Evolutionary conservation across 805 yeast genomes (phyloP), one percentile per base, ranked within the genome.

Genomic region (Yarrowia osloensis): DNA sequence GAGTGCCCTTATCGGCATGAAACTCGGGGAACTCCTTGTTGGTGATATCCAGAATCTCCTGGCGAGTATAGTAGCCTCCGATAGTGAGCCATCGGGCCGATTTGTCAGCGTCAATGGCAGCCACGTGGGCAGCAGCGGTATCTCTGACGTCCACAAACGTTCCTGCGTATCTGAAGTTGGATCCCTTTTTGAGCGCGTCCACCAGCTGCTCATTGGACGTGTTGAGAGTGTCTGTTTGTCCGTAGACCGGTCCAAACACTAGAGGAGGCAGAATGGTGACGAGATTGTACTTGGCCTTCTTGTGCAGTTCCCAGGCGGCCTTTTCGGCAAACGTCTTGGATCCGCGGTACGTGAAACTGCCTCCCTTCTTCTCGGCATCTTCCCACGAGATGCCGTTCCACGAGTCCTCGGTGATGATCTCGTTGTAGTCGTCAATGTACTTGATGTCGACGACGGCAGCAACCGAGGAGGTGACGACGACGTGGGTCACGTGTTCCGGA

Each of bases 301-400:
- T 74, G 17, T 78, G 68, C 70, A 85, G 85, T 0, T 84, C 81
- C 85, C 89, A 84, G 22, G 85, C 85, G 1, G 86, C 82, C 69
- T 78, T 73, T 75, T 87, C 89, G 35, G 89, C 90, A 71, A 78
- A 76, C 4, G 75, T 80, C 74, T 86, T 86, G 46, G 88, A 73
- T 78, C 49, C 81, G 80, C 67, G 26, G 55, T 73, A 74, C 26
- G 71, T 68, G 29, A 33, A 22, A 11, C 33, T 21, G 5, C 44
- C 44, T 6, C 44, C 37, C 17, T 68, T 62, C 13, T 28, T 44
- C 9, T 37, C 52, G 5, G 19, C 74, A 6, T 70, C 68, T 49
- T 77, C 78, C 72, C 73, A 71, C 9, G 78, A 71, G 24, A 75
- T 69, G 2, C 77, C 75, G 68, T 75, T 77, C 82, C 83, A 81